phyloP scores from a whole-genome alignment of 257 asterid genomes.

The Paulownia fortunei region DNA sequence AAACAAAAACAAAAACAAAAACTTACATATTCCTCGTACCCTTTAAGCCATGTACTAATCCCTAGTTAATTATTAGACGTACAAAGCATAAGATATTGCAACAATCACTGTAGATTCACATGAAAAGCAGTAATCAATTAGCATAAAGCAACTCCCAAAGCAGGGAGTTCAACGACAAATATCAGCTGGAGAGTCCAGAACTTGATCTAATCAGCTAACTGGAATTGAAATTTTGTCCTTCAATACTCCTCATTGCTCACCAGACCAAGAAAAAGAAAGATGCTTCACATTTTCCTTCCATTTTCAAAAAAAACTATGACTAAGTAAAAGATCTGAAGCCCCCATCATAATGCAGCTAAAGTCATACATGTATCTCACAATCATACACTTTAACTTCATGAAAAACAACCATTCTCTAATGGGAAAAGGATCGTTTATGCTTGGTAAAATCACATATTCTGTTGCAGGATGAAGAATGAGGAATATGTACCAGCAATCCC shows the following conservation, averaged over 20 bases:
- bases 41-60: constrained; percentile 24
- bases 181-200: background rate
- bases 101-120: constrained; percentile 18
- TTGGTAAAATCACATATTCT: background rate
- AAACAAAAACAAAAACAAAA: background rate
- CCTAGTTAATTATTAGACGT: constrained; percentile 11
- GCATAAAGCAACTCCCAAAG: constrained; percentile 1
- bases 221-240: background rate
- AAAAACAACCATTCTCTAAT: background rate
- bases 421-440: background rate
- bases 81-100: constrained; percentile 5
- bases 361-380: background rate
- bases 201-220: constrained; percentile 21
- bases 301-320: constrained; percentile 18
- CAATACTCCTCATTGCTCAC: constrained; percentile 21
- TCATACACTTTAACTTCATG: too few relatives aligned
- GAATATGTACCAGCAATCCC: background rate
- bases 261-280: constrained; percentile 8
- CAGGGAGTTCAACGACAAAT: background rate
- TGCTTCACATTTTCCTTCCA: constrained; percentile 20
- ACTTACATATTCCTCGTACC: constrained; percentile 41
- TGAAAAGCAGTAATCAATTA: constrained; percentile 28
- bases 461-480: background rate
- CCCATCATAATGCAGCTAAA: constrained; percentile 8
- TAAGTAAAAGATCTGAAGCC: background rate